Base-by-base conservation (phyloP, 2,329 filamentous ascomycete genomes). In the Fusarium sp. region DNA sequence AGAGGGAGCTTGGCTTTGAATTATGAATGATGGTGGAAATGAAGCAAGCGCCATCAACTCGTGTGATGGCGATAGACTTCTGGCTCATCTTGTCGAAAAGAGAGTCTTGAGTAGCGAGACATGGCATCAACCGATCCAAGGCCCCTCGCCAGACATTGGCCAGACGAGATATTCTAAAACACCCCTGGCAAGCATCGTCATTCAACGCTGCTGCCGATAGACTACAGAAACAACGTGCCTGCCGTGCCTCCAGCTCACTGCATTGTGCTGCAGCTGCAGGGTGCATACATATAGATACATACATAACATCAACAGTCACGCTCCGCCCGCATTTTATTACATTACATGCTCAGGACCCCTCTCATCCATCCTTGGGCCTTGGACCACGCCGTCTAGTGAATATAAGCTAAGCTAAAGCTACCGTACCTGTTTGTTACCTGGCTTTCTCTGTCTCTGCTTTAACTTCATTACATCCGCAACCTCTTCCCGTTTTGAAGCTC, bases 141-240 rank as follows among this genome's bases (percentile, higher is more conserved):
- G 49, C 59, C 33, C 63, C 60, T 62, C 70, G 60, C 63, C 53
- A 60, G 52, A 37, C 57, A 66, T 60, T 35, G 56, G 62, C 54
- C 19, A 57, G 49, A 33, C 59, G 40, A 58, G 49, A 58, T 38
- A 40, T 37, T 40, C 59, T 38, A 58, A 61, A 58, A 54, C 58
- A 74, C 75, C 75, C 75, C 75, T 77, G 74, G 73, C 68, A 54
- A 65, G 68, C 64, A 78, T 78, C 74, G 65, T 77, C 76, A 78
- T 78, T 75, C 69, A 73, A 62, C 61, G 60, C 73, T 71, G 64
- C 65, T 75, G 71, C 68, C 74, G 67, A 77, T 73, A 60, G 69
- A 67, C 69, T 68, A 65, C 61, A 72, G 73, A 76, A 74, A 72
- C 67, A 71, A 75, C 66, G 73, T 74, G 64, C 75, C 68, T 74